These are phyloP conservation scores for Candida tunisiensis DNA, from an alignment of 1,139 yeast genomes.

Conservation along the genomic window DNA sequence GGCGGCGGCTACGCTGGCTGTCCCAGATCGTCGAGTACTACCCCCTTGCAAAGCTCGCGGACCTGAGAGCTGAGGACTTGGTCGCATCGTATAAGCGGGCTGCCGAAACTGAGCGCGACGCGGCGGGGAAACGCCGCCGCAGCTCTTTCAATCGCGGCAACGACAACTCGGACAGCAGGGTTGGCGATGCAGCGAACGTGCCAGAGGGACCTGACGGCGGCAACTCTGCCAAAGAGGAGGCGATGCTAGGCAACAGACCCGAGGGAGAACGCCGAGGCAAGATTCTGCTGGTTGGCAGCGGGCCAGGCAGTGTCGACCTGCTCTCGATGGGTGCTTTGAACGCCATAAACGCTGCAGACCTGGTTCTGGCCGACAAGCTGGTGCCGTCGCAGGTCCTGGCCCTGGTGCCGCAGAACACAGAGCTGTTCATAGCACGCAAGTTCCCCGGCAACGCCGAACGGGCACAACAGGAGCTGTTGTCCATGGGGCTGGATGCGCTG, in stretches of 20 bases:
- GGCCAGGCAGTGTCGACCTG: conserved; percentile 80
- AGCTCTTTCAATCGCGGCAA: too few species aligned
- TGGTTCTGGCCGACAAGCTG: conserved; percentile 76
- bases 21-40: conserved; percentile 85
- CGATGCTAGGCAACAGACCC: too few species aligned
- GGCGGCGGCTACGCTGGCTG: conserved; percentile 66
- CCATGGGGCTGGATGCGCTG: conserved; percentile 50
- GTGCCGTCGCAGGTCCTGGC: conserved; percentile 83
- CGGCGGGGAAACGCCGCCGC: not conserved
- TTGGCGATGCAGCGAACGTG: too few species aligned
- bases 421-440: conserved; percentile 74
- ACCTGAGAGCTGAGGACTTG: conserved; percentile 40
- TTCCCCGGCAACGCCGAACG: conserved; percentile 95
- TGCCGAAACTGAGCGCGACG: conserved; percentile 2
- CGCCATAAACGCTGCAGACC: conserved; percentile 68
- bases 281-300: conserved; percentile 78
- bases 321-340: conserved; percentile 75
- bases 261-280: too few species aligned
- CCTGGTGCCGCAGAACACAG: conserved; percentile 58
- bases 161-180: too few species aligned
- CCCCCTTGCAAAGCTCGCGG: conserved; percentile 51
- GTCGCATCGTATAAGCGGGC: conserved; percentile 1
- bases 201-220: too few species aligned
- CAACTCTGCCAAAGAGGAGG: too few species aligned
- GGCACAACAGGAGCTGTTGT: conserved; percentile 74